Base-by-base conservation (phyloP, 2,329 filamentous ascomycete genomes). In the Metarhizium humberi region DNA sequence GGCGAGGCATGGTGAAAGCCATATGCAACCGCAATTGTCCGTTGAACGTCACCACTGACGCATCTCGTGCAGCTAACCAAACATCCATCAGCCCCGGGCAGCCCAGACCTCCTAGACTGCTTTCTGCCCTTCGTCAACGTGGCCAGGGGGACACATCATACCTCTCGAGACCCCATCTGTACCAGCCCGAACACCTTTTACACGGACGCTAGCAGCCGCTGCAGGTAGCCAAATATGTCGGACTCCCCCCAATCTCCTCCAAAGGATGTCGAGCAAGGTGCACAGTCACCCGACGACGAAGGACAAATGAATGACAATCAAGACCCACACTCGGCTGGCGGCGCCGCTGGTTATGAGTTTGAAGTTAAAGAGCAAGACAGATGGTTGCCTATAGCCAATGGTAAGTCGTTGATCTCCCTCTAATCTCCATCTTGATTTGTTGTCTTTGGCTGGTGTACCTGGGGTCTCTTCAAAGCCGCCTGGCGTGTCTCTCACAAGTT, bases 351-450 rank as follows among this genome's bases (percentile, higher is more conserved):
- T 74, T 90, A 90, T 71, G 92, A 97, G 78, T 96, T 96, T 73
- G 92, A 97, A 77, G 92, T 97, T 75, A 97, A 97, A 81, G 94
- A 99, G 77, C 94, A 99, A 77, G 94, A 99, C 77, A 82, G 94
- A 81, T 99, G 94, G 94, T 84, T 99, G 73, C 94, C 94, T 72
- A 99, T 99, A 83, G 94, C 94, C 78, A 99, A 99, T 91, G 94
- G 94, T 99, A 83, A 83, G 94, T 94, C 56, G 6, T 34, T n/a
- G 5, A 60, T 57, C 13, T 56, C 49, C 32, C 45, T 57, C 54
- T 43, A 45, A 38, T 46, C 55, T 53, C 18, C 78, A 78, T 79
- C 78, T 75, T 76, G 76, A 70, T 71, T 70, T 66, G 67, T 10
- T 40, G 49, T 51, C 32, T 40, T 11, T 25, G 32, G 30, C 25